These are phyloP conservation scores for Bipolaris sorokiniana DNA, from an alignment of 2,329 filamentous ascomycete genomes.

Conservation along the genomic window DNA sequence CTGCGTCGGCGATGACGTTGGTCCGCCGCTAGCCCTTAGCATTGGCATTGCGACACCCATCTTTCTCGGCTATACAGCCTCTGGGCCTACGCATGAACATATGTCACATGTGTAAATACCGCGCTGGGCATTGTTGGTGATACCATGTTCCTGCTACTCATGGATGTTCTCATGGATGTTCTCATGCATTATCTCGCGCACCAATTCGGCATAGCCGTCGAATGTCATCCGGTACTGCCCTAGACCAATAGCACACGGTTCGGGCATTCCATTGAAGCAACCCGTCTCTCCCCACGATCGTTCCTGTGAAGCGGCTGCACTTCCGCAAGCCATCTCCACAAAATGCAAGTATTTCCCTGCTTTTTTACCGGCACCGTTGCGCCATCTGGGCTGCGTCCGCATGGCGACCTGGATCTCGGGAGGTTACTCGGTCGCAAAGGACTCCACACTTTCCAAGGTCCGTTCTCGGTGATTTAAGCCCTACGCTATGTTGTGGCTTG, in stretches of 20 bases:
- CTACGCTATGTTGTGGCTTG: conserved; percentile 14
- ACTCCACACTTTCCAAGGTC: conserved; percentile 19
- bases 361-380: conserved; percentile 7
- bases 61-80: background rate
- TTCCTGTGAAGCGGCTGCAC: conserved; percentile 10
- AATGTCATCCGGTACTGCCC: background rate
- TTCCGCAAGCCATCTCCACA: background rate
- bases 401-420: conserved; percentile 25
- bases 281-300: conserved; percentile 2
- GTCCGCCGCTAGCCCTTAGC: conserved; percentile 3
- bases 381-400: conserved; percentile 17
- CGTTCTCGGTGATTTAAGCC: conserved; percentile 26
- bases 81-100: no score
- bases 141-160: background rate
- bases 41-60: no score
- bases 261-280: background rate
- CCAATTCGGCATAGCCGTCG: background rate
- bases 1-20: conserved; percentile 8
- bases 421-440: conserved; percentile 31
- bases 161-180: background rate
- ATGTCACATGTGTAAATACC: background rate
- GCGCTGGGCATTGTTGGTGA: background rate
- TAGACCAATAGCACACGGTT: background rate
- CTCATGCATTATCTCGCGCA: background rate
- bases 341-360: conserved; percentile 3